Evolutionary conservation across 306 rosid genomes (phyloP), one percentile per base, ranked within the genome.

Genomic region (Sindora glabra): DNA sequence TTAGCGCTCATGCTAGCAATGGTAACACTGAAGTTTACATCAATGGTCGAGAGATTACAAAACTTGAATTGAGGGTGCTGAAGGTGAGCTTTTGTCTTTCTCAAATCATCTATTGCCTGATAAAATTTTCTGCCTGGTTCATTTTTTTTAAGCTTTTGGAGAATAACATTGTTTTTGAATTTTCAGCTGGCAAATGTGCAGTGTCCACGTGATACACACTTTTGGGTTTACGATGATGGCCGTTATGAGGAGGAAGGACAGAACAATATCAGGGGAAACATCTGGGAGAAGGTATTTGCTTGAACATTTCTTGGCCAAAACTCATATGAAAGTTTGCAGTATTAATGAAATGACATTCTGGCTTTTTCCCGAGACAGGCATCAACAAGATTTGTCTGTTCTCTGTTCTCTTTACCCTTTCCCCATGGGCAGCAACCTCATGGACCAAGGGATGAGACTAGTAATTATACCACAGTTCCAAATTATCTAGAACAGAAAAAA

Each of bases 241-340:
- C 96, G 97, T 9, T 94, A 89, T 30, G 94, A 94, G 86, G 99
- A 94, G 80, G 95, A 94, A 94, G 99, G 99, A 62, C 97, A 94
- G 78, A 94, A 94, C 65, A 94, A 94, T 78, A 94, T 94, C 69
- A 77, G 90, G 49, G 99, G 99, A 68, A 94, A 94, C 72, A 94
- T 94, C 64, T 94, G 99, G 99, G 96, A 84, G 74, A 94, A 94
- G 96, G 99, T 92, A 77, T 65, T 66, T 25, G 59, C 51, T 49
- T 19, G 24, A 48, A 48, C 32, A 63, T 27, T 69, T 69, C 24
- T 59, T 21, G 49, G 32, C 49, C 48, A 62, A 70, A 51, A 24
- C 66, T 58, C 34, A 10, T 62, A 32, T 34, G 22, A 34, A 40
- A 56, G 48, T 39, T 30, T 56, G 60, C 55, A 77, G 18, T 48